Evolutionary conservation across 805 yeast species (phyloP), one percentile per base, ranked within the genome.

Genomic region (Saccharomycopsis fermentans): DNA sequence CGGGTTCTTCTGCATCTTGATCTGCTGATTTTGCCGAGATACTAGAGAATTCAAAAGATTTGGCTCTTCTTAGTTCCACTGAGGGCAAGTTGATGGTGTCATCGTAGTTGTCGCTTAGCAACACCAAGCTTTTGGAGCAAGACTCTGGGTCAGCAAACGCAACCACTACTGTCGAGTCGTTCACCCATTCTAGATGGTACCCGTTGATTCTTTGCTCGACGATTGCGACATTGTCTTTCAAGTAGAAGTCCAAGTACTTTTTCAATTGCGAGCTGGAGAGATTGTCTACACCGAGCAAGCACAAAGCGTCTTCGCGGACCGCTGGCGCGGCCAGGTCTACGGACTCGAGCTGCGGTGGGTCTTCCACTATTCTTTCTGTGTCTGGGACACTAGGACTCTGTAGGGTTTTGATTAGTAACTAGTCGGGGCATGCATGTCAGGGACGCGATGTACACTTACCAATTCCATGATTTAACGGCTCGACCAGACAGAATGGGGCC

Each of bases 261-360:
- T 81, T 81, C 63, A 85, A 78, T 58, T 82, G 84, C 54, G 77
- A 74, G 6, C 87, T 82, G 50, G 84, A 77, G 52, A 85, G 71
- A 57, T 77, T 80, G 61, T 84, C 87, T 3, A 85, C 90, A 21
- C 91, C 91, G 51, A 72, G 67, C 4, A 85, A 62, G 58, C 71
- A 74, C 19, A 85, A 62, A 0, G 84, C 76, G 34, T 77, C 79
- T 9, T 35, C 57, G 37, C 63, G 60, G 8, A 56, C 14, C 14
- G 5, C 29, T 43, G 50, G 12, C 14, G 2, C n/a, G 26, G n/a
- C 26, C 11, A 17, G 19, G 24, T 39, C 5, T 6, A 14, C 29
- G 4, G 24, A 24, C 9, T 43, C 50, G 26, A 21, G 16, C 12
- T 24, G 50, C 11, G 50, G 24, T 2, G 24, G 5, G 19, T 39